A percentile compares a stretch with the other conserved stretches of the same genome.
Evolutionary conservation across 306 rosid species (phyloP).

Genomic region (Ammopiptanthus mongolicus): DNA sequence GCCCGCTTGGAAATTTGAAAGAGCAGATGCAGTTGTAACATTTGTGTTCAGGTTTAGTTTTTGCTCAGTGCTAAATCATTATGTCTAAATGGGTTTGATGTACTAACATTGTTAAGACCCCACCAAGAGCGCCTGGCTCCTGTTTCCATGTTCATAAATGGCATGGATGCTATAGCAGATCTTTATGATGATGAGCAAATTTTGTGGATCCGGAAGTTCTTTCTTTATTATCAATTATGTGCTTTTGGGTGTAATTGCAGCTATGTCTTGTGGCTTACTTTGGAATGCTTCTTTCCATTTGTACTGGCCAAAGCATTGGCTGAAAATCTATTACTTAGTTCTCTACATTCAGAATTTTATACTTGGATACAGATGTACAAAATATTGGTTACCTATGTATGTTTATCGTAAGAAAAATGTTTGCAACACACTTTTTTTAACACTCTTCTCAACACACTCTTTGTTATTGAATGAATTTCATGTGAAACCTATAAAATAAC

Average conservation of each 20-base stretch:
- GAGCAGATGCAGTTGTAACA: constrained; percentile 48
- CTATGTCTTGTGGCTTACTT: neutral
- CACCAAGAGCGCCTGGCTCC: neutral
- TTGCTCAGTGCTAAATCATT: neutral
- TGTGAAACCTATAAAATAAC: too few relatives aligned
- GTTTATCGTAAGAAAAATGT: too few relatives aligned
- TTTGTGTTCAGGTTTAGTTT: constrained; percentile 1
- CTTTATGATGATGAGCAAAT: neutral
- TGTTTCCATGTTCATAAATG: neutral
- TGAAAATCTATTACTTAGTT: neutral
- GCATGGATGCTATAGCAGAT: neutral
- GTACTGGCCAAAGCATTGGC: neutral
- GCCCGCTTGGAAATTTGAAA: constrained; percentile 70
- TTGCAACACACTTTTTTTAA: too few relatives aligned
- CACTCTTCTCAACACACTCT: too few relatives aligned
- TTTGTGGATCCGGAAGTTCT: neutral
- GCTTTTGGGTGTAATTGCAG: neutral
- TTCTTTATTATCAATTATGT: neutral
- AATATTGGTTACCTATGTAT: too few relatives aligned
- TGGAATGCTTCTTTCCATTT: neutral
- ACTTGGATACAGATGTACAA: too few relatives aligned
- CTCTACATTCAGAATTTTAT: too few relatives aligned
- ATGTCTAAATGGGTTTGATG: neutral
- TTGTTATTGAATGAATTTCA: too few relatives aligned
- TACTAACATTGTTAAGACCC: neutral